Evolutionary conservation across 805 yeast species (phyloP).

Genomic region (Kodamaea sagamina): DNA sequence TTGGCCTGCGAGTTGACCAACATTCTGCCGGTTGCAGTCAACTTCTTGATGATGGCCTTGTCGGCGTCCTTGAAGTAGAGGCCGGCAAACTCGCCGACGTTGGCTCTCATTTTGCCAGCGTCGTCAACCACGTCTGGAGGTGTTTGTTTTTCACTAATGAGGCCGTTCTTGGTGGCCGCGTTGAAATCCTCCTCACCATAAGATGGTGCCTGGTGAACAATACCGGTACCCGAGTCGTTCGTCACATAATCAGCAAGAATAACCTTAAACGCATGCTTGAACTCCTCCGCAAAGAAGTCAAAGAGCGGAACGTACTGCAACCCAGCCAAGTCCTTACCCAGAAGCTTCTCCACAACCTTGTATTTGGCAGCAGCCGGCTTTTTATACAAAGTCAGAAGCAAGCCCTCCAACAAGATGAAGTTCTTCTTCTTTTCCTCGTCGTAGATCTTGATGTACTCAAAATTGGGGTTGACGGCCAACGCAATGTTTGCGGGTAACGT

Average conservation of each 20-base stretch:
- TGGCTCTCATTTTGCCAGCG: slow-evolving; percentile 67
- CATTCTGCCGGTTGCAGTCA: slow-evolving; percentile 76
- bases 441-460: slow-evolving; percentile 87
- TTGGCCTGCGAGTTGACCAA: slow-evolving; percentile 78
- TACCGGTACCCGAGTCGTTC: slow-evolving; percentile 96
- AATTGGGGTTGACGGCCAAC: slow-evolving; percentile 85
- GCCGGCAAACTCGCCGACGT: slow-evolving; percentile 78
- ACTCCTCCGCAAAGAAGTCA: slow-evolving; percentile 74
- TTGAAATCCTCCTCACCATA: slow-evolving; percentile 98
- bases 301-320: slow-evolving; percentile 80
- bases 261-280: slow-evolving; percentile 78
- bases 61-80: slow-evolving; percentile 95
- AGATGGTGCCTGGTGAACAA: slow-evolving; percentile 97
- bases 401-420: slow-evolving; percentile 81
- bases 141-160: slow-evolving; percentile 62
- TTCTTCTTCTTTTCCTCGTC: slow-evolving; percentile 84
- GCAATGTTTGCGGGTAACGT: slow-evolving; percentile 94
- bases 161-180: slow-evolving; percentile 73
- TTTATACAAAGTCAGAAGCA: slow-evolving; percentile 84
- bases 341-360: slow-evolving; percentile 75
- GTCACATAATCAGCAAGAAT: slow-evolving; percentile 83
- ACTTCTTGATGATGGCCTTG: slow-evolving; percentile 78
- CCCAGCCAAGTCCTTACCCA: slow-evolving; percentile 81
- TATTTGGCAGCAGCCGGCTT: slow-evolving; percentile 90
- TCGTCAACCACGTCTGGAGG: slow-evolving; percentile 98